Percentiles rank a stretch among this genome's conserved stretches.
Conservation (phyloP, 495 filamentous ascomycete species). For the Darksidea phi region DNA sequence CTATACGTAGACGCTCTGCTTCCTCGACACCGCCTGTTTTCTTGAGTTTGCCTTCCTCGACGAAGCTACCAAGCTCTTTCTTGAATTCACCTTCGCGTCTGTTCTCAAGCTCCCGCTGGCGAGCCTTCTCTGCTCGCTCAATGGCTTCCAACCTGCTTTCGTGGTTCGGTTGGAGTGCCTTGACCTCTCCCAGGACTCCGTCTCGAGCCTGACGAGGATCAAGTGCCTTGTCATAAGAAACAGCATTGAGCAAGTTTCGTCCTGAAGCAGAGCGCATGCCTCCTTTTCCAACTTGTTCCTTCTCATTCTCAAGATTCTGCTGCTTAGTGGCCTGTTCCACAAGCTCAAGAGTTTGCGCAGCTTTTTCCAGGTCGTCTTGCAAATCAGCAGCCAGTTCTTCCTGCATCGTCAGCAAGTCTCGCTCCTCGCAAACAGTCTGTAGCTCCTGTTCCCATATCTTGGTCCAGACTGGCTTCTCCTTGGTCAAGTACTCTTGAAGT, state of each 20-base stretch:
- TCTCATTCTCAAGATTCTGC: constrained; percentile 67
- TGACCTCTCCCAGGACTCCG: constrained; percentile 86
- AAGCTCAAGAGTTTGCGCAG: constrained; percentile 83
- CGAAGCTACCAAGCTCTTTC: constrained; percentile 84
- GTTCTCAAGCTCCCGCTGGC: constrained; percentile 82
- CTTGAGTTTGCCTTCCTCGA: constrained; percentile 88
- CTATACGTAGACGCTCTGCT: constrained; percentile 76
- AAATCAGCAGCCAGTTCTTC: constrained; percentile 91
- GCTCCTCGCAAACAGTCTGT: constrained; percentile 88
- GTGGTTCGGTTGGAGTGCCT: constrained; percentile 92
- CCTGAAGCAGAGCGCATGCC: constrained; percentile 30
- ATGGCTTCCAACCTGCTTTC: constrained; percentile 91
- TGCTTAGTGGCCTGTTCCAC: constrained; percentile 97
- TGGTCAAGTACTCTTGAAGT: constrained; percentile 86
- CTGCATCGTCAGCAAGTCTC: constrained; percentile 88
- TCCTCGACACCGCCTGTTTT: constrained; percentile 95
- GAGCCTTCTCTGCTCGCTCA: constrained; percentile 83
- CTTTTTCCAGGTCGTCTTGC: constrained; percentile 92
- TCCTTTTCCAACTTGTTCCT: not conserved
- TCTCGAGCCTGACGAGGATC: constrained; percentile 85
- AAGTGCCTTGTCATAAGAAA: constrained; percentile 60
- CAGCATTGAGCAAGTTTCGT: constrained; percentile 50
- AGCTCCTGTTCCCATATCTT: constrained; percentile 98
- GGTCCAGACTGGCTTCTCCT: constrained; percentile 93
- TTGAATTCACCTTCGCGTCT: constrained; percentile 76